Base-by-base conservation (phyloP, 140 eudicot genomes). In the Senecio squalidus region DNA sequence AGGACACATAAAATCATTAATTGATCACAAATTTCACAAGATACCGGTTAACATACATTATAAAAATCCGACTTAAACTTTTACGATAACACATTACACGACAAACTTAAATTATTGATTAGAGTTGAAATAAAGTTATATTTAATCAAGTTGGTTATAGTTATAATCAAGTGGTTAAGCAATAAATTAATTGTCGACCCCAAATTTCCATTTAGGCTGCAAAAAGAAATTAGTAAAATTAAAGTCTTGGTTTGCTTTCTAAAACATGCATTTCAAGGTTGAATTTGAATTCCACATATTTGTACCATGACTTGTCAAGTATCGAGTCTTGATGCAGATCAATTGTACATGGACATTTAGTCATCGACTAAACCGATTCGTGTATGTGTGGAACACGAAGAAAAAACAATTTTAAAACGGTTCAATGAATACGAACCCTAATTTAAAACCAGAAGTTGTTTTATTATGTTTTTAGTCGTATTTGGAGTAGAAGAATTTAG, bases 331-430 rank as follows among this genome's bases (percentile, higher is more conserved):
- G 15, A 39, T 63, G 38, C 15, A 63, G 11, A 33, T 34, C 6
- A 34, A 24, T 50, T 64, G 70, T 49, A 23, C 70, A 24, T 36
- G 13, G 52, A 51, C 70, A 6, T 31, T 26, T 30, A 22, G 52
- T 34, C 70, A 6, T 31, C 16, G 20, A 22, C 16, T 31, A 29
- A 64, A 51, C 70, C 49, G 70, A 38, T 64, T 51, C 51, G 34
- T 60, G 47, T 39, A 25, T 64, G 70, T 64, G 71, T 65, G 71
- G 71, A 51, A 65, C 53, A 39, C 71, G 71, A 36, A 65, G 62
- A 52, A 52, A 58, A 58, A 38, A 64, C 18, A 64, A 15, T 20
- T 21, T 29, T 39, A 36, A 25, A n/a, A 16, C 20, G 46, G 62
- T 56, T 34, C 63, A 57, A 57, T 36, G 63, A 57, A 57, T 48